phyloP scores from a whole-genome alignment of 768 basidiomycete species.

The Boletellus sp. region DNA sequence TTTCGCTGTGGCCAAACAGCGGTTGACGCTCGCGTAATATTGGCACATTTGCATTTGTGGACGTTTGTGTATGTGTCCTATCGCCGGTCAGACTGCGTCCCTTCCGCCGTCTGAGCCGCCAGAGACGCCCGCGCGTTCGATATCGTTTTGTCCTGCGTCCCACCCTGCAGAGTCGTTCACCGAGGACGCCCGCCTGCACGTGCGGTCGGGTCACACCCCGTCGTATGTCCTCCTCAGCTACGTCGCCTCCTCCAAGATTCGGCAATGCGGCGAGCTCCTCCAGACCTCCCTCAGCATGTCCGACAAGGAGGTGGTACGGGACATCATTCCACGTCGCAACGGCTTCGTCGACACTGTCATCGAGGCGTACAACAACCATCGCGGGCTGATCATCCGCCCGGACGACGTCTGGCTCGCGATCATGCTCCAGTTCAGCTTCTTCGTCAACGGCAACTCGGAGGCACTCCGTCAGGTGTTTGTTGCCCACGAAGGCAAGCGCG shows the following conservation, averaged over 20 bases:
- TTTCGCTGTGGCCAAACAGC: too few relatives aligned
- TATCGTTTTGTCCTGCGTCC: slow-evolving; percentile 24
- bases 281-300: slow-evolving; percentile 25
- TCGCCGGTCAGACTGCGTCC: slow-evolving; percentile 6
- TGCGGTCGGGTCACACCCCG: slow-evolving; percentile 21
- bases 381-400: slow-evolving; percentile 41
- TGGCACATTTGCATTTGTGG: too few relatives aligned
- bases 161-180: slow-evolving; percentile 28
- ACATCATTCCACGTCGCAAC: slow-evolving; percentile 29
- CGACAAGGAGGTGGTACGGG: slow-evolving; percentile 18
- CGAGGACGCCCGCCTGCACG: slow-evolving; percentile 26
- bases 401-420: slow-evolving; percentile 46
- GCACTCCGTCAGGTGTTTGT: slow-evolving; percentile 32
- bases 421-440: slow-evolving; percentile 37
- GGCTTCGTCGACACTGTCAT: slow-evolving; percentile 37
- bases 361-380: slow-evolving; percentile 35
- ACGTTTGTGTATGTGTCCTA: too few relatives aligned
- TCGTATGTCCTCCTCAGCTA: slow-evolving; percentile 19
- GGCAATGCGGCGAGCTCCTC: slow-evolving; percentile 23
- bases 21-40: background rate
- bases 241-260: slow-evolving; percentile 20
- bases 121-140: background rate
- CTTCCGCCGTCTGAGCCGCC: background rate
- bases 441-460: slow-evolving; percentile 37
- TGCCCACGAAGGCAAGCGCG: slow-evolving; percentile 21